Evolutionary conservation across 2,329 filamentous ascomycete genomes (phyloP), one percentile per base, ranked within the genome.

Genomic region (Zopfia rhizophila): DNA sequence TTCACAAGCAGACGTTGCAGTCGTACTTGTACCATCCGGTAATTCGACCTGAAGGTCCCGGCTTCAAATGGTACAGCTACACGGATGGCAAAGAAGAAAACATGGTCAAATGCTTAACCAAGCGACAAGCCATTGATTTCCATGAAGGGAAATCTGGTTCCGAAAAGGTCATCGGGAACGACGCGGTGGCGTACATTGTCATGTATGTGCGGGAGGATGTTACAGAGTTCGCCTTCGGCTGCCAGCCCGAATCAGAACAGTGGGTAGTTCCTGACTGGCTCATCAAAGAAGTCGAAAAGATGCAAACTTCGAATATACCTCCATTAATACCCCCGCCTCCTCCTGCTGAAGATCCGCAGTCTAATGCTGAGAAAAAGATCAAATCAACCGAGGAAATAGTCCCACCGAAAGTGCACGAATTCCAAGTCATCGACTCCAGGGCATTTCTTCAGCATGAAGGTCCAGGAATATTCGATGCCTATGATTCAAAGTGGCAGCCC

Each of bases 11-110:
- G 18, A 77, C 77, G 30, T 77, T 85, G 12, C 79, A 79, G 14
- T 85, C 82, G 4, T 78, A 78, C 35, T 75, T 80, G 25, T 86
- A 84, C 68, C 82, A 83, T 55, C 78, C 80, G n/a, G 78, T 85
- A 23, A 65, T 87, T 35, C 77, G 83, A 21, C 84, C 84, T 1
- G 75, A 75, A 31, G 82, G 83, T 2, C 78, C 78, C 5, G 77
- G 75, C 7, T 75, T 77, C 7, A 78, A 76, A 32, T 87, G 84
- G 84, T 79, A 86, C 42, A 78, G 76, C 23, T 86, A 85, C 53
- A 77, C 82, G 22, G 80, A 82, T 52, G 77, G 75, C 32, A 69
- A 68, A 42, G 77, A 78, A 21, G 78, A 80, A 22, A 81, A 82
- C 45, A 75, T 77, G 38, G 82, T 86, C 22, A 77, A 76, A 38